phyloP scores from a whole-genome alignment of 2,329 filamentous ascomycete genomes.

The Macroventuria anomochaeta region DNA sequence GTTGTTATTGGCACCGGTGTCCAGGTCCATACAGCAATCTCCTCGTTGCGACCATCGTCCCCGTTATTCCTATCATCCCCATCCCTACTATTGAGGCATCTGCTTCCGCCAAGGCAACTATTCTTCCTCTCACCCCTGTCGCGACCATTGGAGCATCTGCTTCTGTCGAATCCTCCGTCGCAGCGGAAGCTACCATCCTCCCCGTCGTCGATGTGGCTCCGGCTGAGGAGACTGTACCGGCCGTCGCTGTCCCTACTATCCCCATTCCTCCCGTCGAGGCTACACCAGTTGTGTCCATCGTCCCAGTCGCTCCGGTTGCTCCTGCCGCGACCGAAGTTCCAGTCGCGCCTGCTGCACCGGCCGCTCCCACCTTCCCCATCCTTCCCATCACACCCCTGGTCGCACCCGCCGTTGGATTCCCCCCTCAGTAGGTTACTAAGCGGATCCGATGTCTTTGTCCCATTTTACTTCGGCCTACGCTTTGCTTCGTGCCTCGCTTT shows the following conservation, averaged over 20 bases:
- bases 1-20: slow-evolving; percentile 9
- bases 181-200: neutral
- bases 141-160: neutral
- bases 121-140: neutral
- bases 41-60: neutral
- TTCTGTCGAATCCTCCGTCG: neutral
- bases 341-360: neutral
- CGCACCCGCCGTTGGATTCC: neutral
- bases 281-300: too few species aligned
- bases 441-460: neutral
- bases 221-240: neutral
- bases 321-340: neutral
- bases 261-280: too few species aligned
- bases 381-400: neutral
- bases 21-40: neutral
- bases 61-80: neutral
- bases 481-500: too few species aligned
- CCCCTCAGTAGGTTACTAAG: neutral
- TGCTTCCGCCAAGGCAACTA: neutral
- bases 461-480: too few species aligned
- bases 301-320: neutral
- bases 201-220: neutral
- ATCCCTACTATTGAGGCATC: neutral
- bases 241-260: neutral
- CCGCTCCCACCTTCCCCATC: neutral